phyloP scores from a whole-genome alignment of 257 asterid species.

The Petunia axillaris region DNA sequence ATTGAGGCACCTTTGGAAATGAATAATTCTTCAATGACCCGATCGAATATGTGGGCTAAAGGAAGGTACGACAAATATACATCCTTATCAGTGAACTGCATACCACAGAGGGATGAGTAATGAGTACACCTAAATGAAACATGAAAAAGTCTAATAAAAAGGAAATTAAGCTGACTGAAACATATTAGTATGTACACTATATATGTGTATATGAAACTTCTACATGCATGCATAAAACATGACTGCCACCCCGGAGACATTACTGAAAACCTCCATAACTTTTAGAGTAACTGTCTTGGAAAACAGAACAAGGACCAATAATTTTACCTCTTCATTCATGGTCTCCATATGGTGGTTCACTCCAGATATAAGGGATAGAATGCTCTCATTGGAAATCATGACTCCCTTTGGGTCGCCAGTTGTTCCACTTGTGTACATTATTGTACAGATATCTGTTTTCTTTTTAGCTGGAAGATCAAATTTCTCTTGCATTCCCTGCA shows the following conservation, averaged over 20 bases:
- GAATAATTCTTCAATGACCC: slow-evolving; percentile 75
- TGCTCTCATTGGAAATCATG: slow-evolving; percentile 68
- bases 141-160: background rate
- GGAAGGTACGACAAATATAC: slow-evolving; percentile 82
- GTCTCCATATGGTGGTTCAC: slow-evolving; percentile 70
- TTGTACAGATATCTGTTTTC: slow-evolving; percentile 65
- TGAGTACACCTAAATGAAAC: background rate
- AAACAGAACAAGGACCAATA: background rate
- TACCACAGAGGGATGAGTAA: slow-evolving; percentile 21
- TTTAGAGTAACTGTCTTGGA: background rate
- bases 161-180: background rate
- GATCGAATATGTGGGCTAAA: slow-evolving; percentile 84
- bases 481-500: slow-evolving; percentile 56
- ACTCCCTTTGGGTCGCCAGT: slow-evolving; percentile 92
- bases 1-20: slow-evolving; percentile 74
- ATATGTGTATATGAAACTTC: background rate
- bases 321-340: slow-evolving; percentile 63
- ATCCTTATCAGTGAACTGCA: slow-evolving; percentile 66
- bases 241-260: background rate
- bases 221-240: slow-evolving; percentile 5
- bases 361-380: slow-evolving; percentile 75
- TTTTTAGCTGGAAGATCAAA: slow-evolving; percentile 64
- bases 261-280: background rate
- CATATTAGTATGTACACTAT: background rate
- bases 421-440: slow-evolving; percentile 92